These are phyloP conservation scores for Dactylellina parvicollis DNA, from an alignment of 2,329 filamentous ascomycete genomes.

Conservation along the genomic window DNA sequence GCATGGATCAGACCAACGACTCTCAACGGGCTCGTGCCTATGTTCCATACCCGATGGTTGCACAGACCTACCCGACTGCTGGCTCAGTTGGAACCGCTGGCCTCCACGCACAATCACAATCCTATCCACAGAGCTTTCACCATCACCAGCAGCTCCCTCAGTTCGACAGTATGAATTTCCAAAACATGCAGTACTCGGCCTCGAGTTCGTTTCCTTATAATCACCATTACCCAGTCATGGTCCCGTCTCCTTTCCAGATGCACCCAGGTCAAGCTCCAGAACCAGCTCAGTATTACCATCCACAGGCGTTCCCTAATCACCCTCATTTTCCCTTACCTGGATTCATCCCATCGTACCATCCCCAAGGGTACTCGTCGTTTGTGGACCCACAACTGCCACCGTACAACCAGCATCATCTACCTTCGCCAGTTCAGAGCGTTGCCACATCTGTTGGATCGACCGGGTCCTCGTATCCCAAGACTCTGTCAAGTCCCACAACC, in stretches of 20 bases:
- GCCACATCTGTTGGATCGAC: conserved; percentile 31
- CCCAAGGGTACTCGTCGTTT: conserved; percentile 21
- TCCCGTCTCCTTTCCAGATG: conserved; percentile 31
- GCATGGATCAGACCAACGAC: conserved; percentile 34
- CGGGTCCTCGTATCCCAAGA: conserved; percentile 28
- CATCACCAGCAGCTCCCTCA: conserved; percentile 4
- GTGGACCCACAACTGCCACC: conserved; percentile 10
- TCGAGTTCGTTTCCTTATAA: conserved; percentile 31
- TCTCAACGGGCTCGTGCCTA: conserved; percentile 22
- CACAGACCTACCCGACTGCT: conserved; percentile 27
- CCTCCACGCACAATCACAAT: not conserved
- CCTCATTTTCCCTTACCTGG: conserved; percentile 11
- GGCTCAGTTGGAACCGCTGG: conserved; percentile 10
- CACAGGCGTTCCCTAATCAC: conserved; percentile 23
- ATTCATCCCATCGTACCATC: conserved; percentile 14
- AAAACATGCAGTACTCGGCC: conserved; percentile 20
- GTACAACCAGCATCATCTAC: conserved; percentile 31
- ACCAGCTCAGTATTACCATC: conserved; percentile 28
- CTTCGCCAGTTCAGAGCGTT: conserved; percentile 41
- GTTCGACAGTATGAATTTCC: conserved; percentile 26
- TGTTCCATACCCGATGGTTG: conserved; percentile 22
- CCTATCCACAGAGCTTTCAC: conserved; percentile 7
- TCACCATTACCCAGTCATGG: conserved; percentile 20
- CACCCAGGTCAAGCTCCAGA: conserved; percentile 26
- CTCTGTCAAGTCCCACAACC: conserved; percentile 23